Percentiles rank a stretch among this genome's conserved stretches.
phyloP scores from a whole-genome alignment of 2,329 filamentous ascomycete genomes.

The Akanthomyces dipterigenus region DNA sequence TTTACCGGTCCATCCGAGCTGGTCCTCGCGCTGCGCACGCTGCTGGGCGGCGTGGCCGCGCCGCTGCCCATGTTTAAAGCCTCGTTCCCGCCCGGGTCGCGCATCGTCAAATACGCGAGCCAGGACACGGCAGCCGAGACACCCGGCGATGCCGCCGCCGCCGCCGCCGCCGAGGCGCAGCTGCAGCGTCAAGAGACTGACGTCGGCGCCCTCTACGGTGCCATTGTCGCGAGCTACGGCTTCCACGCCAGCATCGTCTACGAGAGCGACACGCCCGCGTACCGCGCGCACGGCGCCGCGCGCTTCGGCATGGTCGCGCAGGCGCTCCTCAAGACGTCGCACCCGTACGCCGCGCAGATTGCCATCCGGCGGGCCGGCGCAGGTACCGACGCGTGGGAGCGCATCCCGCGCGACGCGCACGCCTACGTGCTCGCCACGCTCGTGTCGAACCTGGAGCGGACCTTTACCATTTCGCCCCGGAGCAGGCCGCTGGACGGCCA shows the following conservation, averaged over 20 bases:
- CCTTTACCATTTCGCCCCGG: constrained; percentile 73
- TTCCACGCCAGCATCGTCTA: constrained; percentile 85
- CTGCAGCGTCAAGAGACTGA: constrained; percentile 24
- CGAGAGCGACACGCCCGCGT: constrained; percentile 79
- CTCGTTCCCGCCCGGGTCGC: constrained; percentile 52
- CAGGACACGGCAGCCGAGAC: constrained; percentile 12
- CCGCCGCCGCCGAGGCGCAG: constrained; percentile 10
- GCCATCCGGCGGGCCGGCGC: constrained; percentile 21
- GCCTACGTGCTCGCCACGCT: constrained; percentile 71
- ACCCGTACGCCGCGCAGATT: constrained; percentile 43
- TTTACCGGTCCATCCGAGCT: constrained; percentile 39
- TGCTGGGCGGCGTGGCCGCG: constrained; percentile 50
- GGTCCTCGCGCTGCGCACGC: constrained; percentile 46
- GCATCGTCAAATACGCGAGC: constrained; percentile 33
- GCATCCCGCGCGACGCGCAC: constrained; percentile 43
- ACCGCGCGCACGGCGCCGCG: constrained; percentile 67
- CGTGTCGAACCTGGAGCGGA: constrained; percentile 74
- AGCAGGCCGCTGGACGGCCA: constrained; percentile 64
- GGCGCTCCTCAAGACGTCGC: constrained; percentile 56
- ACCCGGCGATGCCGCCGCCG: not conserved
- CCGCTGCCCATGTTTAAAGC: constrained; percentile 58
- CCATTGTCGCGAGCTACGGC: constrained; percentile 84
- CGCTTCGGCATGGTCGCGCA: constrained; percentile 81
- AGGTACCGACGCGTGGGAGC: constrained; percentile 13
- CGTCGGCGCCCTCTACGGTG: constrained; percentile 53